Base-by-base conservation (phyloP, 1,284 basidiomycete species). In the Xerocomus nothofagi region DNA sequence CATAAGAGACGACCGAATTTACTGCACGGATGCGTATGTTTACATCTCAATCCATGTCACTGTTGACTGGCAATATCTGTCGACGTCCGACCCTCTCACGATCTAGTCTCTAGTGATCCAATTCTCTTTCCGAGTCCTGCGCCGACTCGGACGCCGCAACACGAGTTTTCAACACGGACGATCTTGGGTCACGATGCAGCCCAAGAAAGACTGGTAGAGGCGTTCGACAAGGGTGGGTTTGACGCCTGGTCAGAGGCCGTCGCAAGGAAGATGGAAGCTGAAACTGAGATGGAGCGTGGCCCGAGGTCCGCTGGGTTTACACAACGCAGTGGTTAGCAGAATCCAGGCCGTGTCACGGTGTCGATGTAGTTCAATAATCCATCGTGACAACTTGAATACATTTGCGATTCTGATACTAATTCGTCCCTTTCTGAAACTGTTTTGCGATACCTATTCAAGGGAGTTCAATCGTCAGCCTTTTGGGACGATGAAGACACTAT, bases 161-260 rank as follows among this genome's bases (percentile, higher is more conserved):
- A 17, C 17, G 2, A 4, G 6, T n/a, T 34, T 10, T 23, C 47
- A 5, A 14, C 26, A 3, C 10, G 17, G 14, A 15, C 49, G 2
- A n/a, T 38, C 6, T 41, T 64, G 29, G 59, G 67, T n/a, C 47
- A 64, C 32, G 54, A 72, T 3, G 77, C 74, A 1, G 76, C 80
- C 0, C 72, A 84, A 55, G 59, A 73, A 34, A 71, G 82, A 15
- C 62, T 87, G 11, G 65, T 69, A 37, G 70, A 62, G 6, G 82
- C 81, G 0, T 87, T 78, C 56, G 77, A 82, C 7, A 63, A 74
- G 24, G 80, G 77, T 10, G 82, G 84, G 0, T 66, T 85, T 24
- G 57, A 71, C 0, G 69, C 72, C 1, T 85, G 83, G 81, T 67
- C 69, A 14, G 72, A 79, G 41, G 71, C 70, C 12, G 80, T 73